These are phyloP conservation scores for Orobanche coerulescens DNA, from an alignment of 257 asterid species.

Conservation along the genomic window DNA sequence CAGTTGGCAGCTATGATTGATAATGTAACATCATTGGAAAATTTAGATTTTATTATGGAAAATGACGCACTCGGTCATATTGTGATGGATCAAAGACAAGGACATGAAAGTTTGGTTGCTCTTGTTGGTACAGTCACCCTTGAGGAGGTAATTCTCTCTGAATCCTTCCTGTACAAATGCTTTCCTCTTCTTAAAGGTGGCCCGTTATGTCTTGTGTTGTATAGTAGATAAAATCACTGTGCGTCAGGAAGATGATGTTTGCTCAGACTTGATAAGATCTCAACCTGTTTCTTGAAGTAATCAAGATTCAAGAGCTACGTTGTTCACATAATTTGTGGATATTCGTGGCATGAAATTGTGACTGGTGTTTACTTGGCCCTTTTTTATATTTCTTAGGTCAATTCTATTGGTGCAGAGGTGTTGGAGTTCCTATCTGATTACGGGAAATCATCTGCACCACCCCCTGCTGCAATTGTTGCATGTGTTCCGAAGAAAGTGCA, in stretches of 20 bases:
- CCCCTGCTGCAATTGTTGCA: conserved; percentile 97
- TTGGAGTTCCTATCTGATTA: conserved; percentile 90
- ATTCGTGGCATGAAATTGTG: conserved; percentile 8
- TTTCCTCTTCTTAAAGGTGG: conserved; percentile 20
- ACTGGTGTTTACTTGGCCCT: conserved; percentile 17
- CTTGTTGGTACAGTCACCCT: conserved; percentile 87
- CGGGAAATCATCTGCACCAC: conserved; percentile 89
- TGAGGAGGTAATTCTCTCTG: conserved; percentile 64
- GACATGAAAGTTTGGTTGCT: conserved; percentile 88
- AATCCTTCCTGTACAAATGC: conserved; percentile 14
- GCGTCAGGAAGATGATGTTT: neutral
- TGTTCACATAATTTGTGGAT: conserved; percentile 3
- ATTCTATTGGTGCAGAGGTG: conserved; percentile 83
- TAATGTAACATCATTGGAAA: conserved; percentile 94
- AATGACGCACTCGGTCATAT: conserved; percentile 96
- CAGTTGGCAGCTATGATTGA: conserved; percentile 99
- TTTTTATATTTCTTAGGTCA: conserved; percentile 51
- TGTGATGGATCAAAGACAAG: conserved; percentile 97
- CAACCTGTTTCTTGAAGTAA: neutral
- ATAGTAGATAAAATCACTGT: conserved; percentile 3
- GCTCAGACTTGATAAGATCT: neutral
- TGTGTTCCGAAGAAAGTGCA: conserved; percentile 85
- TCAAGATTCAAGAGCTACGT: neutral
- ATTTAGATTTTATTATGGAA: conserved; percentile 94
- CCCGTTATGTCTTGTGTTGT: conserved; percentile 3